Base-by-base conservation (phyloP, 805 yeast genomes). In the Candida vaughaniae region DNA sequence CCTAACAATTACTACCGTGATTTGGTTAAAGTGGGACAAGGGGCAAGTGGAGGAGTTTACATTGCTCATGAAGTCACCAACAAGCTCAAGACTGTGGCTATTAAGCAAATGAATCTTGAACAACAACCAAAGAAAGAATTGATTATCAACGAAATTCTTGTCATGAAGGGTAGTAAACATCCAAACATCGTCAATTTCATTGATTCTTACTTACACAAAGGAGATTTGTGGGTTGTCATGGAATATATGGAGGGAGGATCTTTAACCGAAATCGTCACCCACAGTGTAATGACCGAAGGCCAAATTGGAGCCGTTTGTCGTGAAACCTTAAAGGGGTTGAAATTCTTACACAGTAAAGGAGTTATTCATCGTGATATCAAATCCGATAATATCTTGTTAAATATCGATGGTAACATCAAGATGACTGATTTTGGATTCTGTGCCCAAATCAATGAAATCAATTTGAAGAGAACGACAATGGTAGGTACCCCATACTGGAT, bases 401-500 rank as follows among this genome's bases (percentile, higher is more conserved):
- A 93, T 28, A 69, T 85, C 62, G 75, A 75, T 28, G 99, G 99
- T 27, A 83, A 88, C 47, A 88, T 93, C 54, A 93, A 93, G 63
- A 72, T 93, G 57, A 93, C 99, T 0, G 99, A 93, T 64, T 87
- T 87, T 59, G 95, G 95, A 0, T 93, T 91, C 67, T 93, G 99
- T 66, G 99, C 99, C 0, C 95, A 90, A 61, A 68, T 66, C 42
- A 64, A 62, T 42, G 64, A 55, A 39, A 45, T 55, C 37, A 84
- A 85, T 47, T 69, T 85, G 38, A 90, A 91, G 60, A 80, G 99
- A 58, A 89, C 96, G 3, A 93, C 99, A 4, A 88, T 93, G 95
- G 99, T 93, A 12, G 99, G 99, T 11, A 93, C 99, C 0, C 99
- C 99, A 10, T 93, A 93, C 60, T 93, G 99, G 99, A 93, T 93